These are phyloP conservation scores for Sclerospora graminicola DNA, from an alignment of 352 stramenopile species.

Conservation along the genomic window DNA sequence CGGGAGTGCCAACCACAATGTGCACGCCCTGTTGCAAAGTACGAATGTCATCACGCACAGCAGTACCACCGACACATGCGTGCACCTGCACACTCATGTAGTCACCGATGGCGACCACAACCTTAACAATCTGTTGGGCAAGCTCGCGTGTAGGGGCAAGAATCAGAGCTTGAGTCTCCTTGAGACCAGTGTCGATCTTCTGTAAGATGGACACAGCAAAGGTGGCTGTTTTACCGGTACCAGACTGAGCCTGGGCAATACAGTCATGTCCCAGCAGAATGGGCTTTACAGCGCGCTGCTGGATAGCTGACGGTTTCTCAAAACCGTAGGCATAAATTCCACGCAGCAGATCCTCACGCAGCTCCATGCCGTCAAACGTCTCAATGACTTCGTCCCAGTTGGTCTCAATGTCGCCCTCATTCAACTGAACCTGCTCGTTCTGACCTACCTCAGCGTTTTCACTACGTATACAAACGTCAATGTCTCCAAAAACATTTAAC, in stretches of 20 bases:
- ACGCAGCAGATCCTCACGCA: conserved; percentile 96
- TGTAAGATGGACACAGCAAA: conserved; percentile 99
- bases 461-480: conserved; percentile 14
- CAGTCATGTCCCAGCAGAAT: conserved; percentile 96
- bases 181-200: conserved; percentile 92
- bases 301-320: conserved; percentile 99
- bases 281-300: conserved; percentile 97
- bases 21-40: conserved; percentile 97
- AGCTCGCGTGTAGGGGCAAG: conserved; percentile 98
- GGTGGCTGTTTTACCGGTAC: conserved; percentile 98
- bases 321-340: conserved; percentile 99
- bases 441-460: conserved; percentile 53
- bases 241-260: conserved; percentile 98
- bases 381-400: conserved; percentile 99
- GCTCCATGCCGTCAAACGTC: conserved; percentile 98
- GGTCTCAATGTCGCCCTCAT: conserved; percentile 93
- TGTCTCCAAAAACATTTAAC: background rate
- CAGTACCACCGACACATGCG: conserved; percentile 97
- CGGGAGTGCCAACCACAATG: conserved; percentile 97
- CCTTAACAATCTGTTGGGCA: conserved; percentile 99
- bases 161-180: conserved; percentile 97
- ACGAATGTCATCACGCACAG: conserved; percentile 97
- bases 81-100: conserved; percentile 98
- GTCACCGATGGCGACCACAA: conserved; percentile 89
- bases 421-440: conserved; percentile 59